Conservation (phyloP, 176 grass and related monocot genomes). For the Triticum turgidum region DNA sequence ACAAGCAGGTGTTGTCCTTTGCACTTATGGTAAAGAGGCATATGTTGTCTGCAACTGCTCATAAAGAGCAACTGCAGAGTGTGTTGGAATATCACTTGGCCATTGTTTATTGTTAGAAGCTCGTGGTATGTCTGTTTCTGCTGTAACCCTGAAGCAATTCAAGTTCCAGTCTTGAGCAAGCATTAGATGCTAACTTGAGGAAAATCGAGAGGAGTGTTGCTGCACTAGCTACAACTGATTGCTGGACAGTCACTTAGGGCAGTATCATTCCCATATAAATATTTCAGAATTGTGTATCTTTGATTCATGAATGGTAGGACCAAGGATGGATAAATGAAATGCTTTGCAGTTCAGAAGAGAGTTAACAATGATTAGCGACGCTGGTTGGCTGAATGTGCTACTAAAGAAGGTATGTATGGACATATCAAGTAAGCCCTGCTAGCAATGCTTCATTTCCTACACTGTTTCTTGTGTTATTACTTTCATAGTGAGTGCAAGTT, state of each 20-base stretch:
- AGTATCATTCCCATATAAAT: no score
- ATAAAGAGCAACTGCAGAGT: slow-evolving; percentile 84
- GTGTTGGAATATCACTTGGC: slow-evolving; percentile 83
- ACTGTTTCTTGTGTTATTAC: no score
- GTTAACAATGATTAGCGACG: no score
- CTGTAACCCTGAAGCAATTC: slow-evolving; percentile 80
- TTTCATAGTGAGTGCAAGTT: no score
- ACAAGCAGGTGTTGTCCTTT: slow-evolving; percentile 67
- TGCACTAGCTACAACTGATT: slow-evolving; percentile 79
- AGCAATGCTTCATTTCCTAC: no score
- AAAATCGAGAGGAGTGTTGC: slow-evolving; percentile 84
- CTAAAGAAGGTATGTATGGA: no score
- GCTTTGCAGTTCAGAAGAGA: no score
- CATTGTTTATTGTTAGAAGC: slow-evolving; percentile 90
- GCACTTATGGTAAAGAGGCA: slow-evolving; percentile 80
- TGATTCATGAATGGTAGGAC: no score
- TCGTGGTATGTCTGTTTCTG: slow-evolving; percentile 66
- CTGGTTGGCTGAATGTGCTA: no score
- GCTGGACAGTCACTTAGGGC: slow-evolving; percentile 66
- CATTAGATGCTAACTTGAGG: slow-evolving; percentile 81
- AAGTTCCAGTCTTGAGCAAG: slow-evolving; percentile 81
- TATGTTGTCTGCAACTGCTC: slow-evolving; percentile 81
- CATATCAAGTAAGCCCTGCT: no score
- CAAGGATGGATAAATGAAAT: no score
- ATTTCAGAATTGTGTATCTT: no score